Evolutionary conservation across 164 flowering plant genomes (phyloP).

Genomic region (Vitis riparia): DNA sequence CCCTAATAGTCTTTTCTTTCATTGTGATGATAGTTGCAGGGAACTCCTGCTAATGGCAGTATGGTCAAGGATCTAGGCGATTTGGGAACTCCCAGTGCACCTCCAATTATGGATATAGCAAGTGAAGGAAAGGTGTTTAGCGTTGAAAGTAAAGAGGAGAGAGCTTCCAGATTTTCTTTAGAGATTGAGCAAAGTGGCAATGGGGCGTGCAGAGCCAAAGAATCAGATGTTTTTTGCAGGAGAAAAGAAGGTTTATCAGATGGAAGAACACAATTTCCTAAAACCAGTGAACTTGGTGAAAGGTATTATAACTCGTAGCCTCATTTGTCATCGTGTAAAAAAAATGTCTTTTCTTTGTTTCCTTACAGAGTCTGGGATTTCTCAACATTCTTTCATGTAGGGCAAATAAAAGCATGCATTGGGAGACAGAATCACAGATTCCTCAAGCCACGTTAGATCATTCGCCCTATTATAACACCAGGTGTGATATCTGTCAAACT

Average conservation of each 20-base stretch:
- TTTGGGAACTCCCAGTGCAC: conserved; percentile 89
- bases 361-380: neutral
- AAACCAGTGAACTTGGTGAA: conserved; percentile 27
- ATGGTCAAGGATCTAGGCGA: conserved; percentile 28
- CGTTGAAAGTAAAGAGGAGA: conserved; percentile 13
- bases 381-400: conserved; percentile 14
- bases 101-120: conserved; percentile 65
- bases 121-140: conserved; percentile 27
- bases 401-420: conserved; percentile 17
- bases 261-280: conserved; percentile 13
- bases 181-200: conserved; percentile 21
- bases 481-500: conserved; percentile 28
- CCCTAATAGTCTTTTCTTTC: neutral
- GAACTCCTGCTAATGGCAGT: conserved; percentile 14
- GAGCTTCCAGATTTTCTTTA: conserved; percentile 4
- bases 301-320: conserved; percentile 28
- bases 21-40: conserved; percentile 25
- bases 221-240: conserved; percentile 18
- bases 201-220: conserved; percentile 21
- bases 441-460: conserved; percentile 37
- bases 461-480: conserved; percentile 41
- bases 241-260: conserved; percentile 26
- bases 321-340: neutral
- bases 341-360: neutral
- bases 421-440: conserved; percentile 35